Conservation (phyloP, 345 rosid genomes). For the Salix dunnii region DNA sequence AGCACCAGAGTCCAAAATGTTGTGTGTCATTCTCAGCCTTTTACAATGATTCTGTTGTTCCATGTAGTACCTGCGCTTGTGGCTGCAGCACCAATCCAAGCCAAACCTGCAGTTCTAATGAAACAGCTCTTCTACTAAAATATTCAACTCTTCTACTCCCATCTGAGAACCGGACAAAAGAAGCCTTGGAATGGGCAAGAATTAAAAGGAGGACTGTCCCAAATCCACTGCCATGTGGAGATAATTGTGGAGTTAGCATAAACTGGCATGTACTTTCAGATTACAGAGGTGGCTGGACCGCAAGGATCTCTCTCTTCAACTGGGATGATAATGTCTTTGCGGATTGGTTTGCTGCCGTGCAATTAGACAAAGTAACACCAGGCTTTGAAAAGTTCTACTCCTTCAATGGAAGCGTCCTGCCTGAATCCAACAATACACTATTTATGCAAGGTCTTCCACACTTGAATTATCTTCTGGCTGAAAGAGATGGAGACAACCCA, state of each 20-base stretch:
- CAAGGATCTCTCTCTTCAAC: constrained; percentile 25
- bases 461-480: constrained; percentile 37
- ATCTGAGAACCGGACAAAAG: constrained; percentile 38
- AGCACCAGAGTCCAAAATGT: constrained; percentile 30
- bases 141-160: constrained; percentile 39
- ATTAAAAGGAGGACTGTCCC: constrained; percentile 6
- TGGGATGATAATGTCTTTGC: constrained; percentile 19
- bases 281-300: constrained; percentile 21
- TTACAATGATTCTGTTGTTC: constrained; percentile 46
- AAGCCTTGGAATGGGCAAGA: constrained; percentile 35
- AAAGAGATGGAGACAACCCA: constrained; percentile 31
- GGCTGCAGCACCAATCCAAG: constrained; percentile 32
- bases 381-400: constrained; percentile 22
- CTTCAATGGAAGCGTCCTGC: constrained; percentile 14
- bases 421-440: constrained; percentile 12
- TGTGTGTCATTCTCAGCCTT: constrained; percentile 62
- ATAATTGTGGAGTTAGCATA: constrained; percentile 26
- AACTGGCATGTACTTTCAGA: constrained; percentile 28
- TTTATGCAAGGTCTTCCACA: constrained; percentile 19
- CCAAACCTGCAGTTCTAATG: constrained; percentile 32
- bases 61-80: constrained; percentile 56
- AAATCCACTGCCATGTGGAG: constrained; percentile 23
- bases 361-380: constrained; percentile 20
- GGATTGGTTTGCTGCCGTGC: constrained; percentile 21
- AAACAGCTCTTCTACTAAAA: constrained; percentile 40